Evolutionary conservation across 495 filamentous ascomycete species (phyloP), one percentile per base, ranked within the genome.

Genomic region (Staphylotrichum tortipilum): DNA sequence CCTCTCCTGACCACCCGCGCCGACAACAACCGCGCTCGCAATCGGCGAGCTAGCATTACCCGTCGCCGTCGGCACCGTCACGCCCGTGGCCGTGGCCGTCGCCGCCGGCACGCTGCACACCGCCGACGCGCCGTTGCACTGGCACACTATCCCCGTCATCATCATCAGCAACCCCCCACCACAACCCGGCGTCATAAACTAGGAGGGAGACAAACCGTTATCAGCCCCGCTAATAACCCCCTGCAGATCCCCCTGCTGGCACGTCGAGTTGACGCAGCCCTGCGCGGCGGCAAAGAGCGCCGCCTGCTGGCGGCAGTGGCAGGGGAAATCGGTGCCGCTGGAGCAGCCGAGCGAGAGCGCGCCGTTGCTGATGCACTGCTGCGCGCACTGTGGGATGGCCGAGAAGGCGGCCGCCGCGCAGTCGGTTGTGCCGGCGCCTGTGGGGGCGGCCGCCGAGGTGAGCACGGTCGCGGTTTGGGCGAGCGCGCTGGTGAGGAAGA

Each of bases 251-350:
- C 51, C 41, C 21, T 49, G 41, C 6, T 41, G 19, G 39, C 65
- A 68, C 3, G 49, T 40, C 14, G 53, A 38, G 8, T 47, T 50
- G 11, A 66, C 63, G 46, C 65, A 68, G 11, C 50, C 44, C 46
- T 64, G 61, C 14, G 64, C 48, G 21, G 57, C 61, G 2, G 53
- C 56, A 34, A 53, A 61, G 8, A 68, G 38, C 8, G 53, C 49
- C 1, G 56, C 58, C 35, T 65, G 49, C 21, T 62, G 54, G 26
- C 42, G 12, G 45, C 65, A 68, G 44, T 64, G 65, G 49, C 65
- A 66, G 19, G 42, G 47, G 49, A 64, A 62, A 46, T 68, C 63
- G 35, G 56, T 23, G 21, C 56, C 58, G 21, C 28, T 58, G 42
- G n/a, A n/a, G n/a, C 65, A 66, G 18, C 63, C 61, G 36, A 64